Conservation (phyloP, 768 basidiomycete species). For the Lentinula boryana region DNA sequence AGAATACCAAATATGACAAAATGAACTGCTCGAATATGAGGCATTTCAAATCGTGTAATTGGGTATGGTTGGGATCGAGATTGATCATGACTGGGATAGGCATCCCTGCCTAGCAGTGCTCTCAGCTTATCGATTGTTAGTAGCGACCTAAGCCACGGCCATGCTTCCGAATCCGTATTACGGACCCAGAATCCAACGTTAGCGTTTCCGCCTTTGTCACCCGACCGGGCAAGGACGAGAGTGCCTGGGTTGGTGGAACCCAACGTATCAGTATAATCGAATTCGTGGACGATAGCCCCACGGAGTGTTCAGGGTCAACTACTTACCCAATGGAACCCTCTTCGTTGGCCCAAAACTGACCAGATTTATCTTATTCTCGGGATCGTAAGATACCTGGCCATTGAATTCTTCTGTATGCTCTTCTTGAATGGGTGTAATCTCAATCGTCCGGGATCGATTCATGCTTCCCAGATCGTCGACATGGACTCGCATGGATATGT, state of each 20-base stretch:
- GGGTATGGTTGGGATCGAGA: not conserved
- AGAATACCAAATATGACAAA: slow-evolving; percentile 3
- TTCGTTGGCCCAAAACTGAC: not conserved
- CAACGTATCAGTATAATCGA: not conserved
- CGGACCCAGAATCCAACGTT: slow-evolving; percentile 5
- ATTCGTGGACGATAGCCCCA: not conserved
- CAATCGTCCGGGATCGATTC: not conserved
- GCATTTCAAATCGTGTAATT: slow-evolving; percentile 4
- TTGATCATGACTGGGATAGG: not conserved
- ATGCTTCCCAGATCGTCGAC: not conserved
- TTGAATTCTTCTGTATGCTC: slow-evolving; percentile 1
- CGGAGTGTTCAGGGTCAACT: not conserved
- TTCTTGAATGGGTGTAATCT: not conserved
- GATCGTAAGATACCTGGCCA: slow-evolving; percentile 4
- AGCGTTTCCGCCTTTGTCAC: slow-evolving; percentile 4
- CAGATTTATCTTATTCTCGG: not conserved
- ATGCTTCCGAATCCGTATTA: not conserved
- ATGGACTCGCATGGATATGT: not conserved
- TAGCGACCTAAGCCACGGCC: slow-evolving; percentile 4
- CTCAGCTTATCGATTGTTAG: slow-evolving; percentile 1
- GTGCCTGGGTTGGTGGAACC: not conserved
- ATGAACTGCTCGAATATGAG: slow-evolving; percentile 2
- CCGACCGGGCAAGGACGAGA: not conserved
- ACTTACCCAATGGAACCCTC: slow-evolving; percentile 1
- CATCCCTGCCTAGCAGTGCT: not conserved